Evolutionary conservation across 2,329 filamentous ascomycete species (phyloP), one percentile per base, ranked within the genome.

Genomic region (Ceratocystis diversiconidia): DNA sequence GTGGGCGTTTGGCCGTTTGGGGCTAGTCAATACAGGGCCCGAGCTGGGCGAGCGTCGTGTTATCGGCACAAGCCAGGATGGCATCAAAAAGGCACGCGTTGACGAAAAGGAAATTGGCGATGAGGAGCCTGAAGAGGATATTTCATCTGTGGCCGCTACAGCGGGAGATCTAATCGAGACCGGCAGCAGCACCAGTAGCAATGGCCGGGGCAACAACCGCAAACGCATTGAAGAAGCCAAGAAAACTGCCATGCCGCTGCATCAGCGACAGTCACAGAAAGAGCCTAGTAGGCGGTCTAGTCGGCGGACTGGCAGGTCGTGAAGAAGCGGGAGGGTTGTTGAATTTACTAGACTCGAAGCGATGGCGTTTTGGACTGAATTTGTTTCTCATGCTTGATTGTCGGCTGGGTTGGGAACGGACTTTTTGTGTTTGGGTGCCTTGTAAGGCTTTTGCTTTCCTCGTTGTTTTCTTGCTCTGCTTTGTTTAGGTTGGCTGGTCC

Each of bases 1-100:
- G 5, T 73, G 72, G 68, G 69, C 71, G 0, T 66, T 71, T 48
- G 68, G 68, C 1, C 71, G 70, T 48, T 66, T 74, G 43, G 73
- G 73, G 0, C 63, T 75, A 12, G 69, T 69, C 0, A 70, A 72
- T 1, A 67, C 68, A 43, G 68, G 69, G 1, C 70, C 68, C 12
- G 59, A 68, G 43, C 57, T 68, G 0, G 67, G 70, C 2, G 69
- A 70, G 4, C 72, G 69, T 1, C 68, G 73, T 6, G 44, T 72
- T 5, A 67, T 75, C 1, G 73, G 73, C 1, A 68, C 68, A 1
- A 68, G 69, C n/a, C 70, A 71, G 22, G 67, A 67, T 19, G 66
- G 66, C 3, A 57, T 59, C 17, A 67, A 67, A 30, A 63, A 60
- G 60, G 66, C 66, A 25, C 66, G 59, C 8, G 61, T 67, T 17